Evolutionary conservation across 2,329 filamentous ascomycete species (phyloP), one percentile per base, ranked within the genome.

Genomic region (Fusarium graminum): DNA sequence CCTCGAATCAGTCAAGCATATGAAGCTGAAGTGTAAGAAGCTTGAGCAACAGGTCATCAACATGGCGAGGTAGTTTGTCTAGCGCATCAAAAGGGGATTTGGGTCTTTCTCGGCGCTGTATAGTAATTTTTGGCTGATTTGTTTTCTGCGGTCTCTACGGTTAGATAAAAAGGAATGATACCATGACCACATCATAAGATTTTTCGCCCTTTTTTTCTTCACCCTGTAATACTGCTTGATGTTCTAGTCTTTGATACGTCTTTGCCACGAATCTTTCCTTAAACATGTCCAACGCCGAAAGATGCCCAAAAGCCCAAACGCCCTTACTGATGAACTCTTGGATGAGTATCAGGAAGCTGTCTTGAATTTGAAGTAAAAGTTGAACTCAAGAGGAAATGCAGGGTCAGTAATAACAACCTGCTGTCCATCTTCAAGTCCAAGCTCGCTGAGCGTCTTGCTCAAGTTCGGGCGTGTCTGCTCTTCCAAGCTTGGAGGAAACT

Each of bases 351-450:
- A 70, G 16, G 61, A 63, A 14, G 42, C 38, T 28, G 65, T 54
- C 65, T 80, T 80, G 68, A 86, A 87, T 54, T 78, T 80, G 39
- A 88, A 75, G 68, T 80, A 80, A 69, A 86, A 88, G 64, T 81
- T 82, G 72, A 88, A 88, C 74, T 91, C 87, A 26, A 92, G 89
- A 32, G 89, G 87, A 75, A 96, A 95, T 2, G 93, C 92, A n/a
- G 92, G 91, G 77, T 98, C 94, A 16, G 92, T 94, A 44, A 99
- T 90, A n/a, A 89, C 92, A 45, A 99, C 86, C 78, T 97, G 93
- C 75, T 97, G 91, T 13, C 93, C 93, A 71, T 93, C 84, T 43
- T 86, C 85, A 22, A 99, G 72, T 1, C 81, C 84, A 65, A 99
- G 77, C 17, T 97, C 92, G 28, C 78, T 80, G 59, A 99, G 81